Evolutionary conservation across 75 land plant genomes (phyloP).

Genomic region (Picea sitchensis): DNA sequence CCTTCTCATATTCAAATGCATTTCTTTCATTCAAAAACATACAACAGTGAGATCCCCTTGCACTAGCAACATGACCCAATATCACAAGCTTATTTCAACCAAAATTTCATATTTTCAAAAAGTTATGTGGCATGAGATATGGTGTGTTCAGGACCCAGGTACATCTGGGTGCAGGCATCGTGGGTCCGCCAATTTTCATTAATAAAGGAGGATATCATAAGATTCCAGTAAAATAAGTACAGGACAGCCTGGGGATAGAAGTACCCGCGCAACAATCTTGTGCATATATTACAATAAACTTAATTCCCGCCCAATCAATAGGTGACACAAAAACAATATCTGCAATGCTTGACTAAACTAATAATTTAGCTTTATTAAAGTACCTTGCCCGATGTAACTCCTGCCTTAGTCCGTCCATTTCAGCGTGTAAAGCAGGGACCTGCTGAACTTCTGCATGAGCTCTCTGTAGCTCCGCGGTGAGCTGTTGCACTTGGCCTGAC

Average conservation of each 20-base stretch:
- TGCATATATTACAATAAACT: neutral
- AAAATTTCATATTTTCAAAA: no score
- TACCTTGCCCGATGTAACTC: conserved; percentile 80
- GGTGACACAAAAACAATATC: neutral
- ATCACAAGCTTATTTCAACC: no score
- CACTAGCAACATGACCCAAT: no score
- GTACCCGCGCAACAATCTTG: no score
- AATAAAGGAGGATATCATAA: no score
- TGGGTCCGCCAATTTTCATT: no score
- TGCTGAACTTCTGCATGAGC: conserved; percentile 60
- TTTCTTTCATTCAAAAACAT: conserved; percentile 13
- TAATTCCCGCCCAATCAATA: neutral
- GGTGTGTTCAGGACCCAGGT: no score
- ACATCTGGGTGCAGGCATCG: no score
- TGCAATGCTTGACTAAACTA: neutral
- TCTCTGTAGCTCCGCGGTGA: conserved; percentile 62
- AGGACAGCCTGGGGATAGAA: no score
- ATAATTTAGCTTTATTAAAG: neutral
- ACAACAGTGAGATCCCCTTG: neutral
- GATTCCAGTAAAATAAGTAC: no score
- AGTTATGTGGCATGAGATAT: no score
- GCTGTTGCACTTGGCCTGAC: conserved; percentile 39
- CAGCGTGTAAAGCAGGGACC: conserved; percentile 55
- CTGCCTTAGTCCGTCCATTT: conserved; percentile 63
- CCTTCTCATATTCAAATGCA: conserved; percentile 38